Percentiles rank a stretch among this genome's conserved stretches.
Evolutionary conservation across 73 alveolate genomes (phyloP).

Genomic region (Paramecium pentaurelia): DNA sequence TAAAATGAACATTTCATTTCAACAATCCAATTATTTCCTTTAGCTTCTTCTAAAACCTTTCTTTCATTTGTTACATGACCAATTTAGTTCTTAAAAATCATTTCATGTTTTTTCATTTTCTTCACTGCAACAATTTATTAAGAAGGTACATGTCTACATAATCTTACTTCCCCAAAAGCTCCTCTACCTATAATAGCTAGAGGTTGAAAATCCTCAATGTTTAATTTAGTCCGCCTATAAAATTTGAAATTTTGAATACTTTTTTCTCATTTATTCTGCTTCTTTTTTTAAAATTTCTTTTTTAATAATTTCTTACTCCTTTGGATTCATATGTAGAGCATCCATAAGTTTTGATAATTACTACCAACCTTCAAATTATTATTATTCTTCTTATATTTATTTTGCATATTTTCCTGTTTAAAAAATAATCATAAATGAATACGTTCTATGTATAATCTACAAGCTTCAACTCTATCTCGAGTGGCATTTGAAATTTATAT

Average conservation of each 20-base stretch:
- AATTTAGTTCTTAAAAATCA: slow-evolving; percentile 73
- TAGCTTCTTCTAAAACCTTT: slow-evolving; percentile 64
- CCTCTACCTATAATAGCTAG: slow-evolving; percentile 24
- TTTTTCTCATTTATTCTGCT: slow-evolving; percentile 67
- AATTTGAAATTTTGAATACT: slow-evolving; percentile 51
- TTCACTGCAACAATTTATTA: slow-evolving; percentile 74
- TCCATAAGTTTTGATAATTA: slow-evolving; percentile 50
- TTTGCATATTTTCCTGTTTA: slow-evolving; percentile 26
- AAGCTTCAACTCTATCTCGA: slow-evolving; percentile 58
- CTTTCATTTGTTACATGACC: slow-evolving; percentile 77
- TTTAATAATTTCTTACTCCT: slow-evolving; percentile 62
- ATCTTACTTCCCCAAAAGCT: slow-evolving; percentile 66
- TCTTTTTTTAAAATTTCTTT: slow-evolving; percentile 67
- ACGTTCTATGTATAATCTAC: slow-evolving; percentile 49
- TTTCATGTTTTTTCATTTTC: slow-evolving; percentile 75
- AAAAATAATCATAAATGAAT: not conserved
- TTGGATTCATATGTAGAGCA: slow-evolving; percentile 56
- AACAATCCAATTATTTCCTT: slow-evolving; percentile 59
- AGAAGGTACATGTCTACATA: slow-evolving; percentile 67
- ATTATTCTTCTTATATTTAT: slow-evolving; percentile 33
- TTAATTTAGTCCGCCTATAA: slow-evolving; percentile 40
- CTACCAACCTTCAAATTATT: slow-evolving; percentile 60
- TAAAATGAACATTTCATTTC: slow-evolving; percentile 65
- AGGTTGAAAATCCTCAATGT: slow-evolving; percentile 67
- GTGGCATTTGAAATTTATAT: not conserved